Evolutionary conservation across 345 rosid genomes (phyloP).

Genomic region (Syzygium oleosum): DNA sequence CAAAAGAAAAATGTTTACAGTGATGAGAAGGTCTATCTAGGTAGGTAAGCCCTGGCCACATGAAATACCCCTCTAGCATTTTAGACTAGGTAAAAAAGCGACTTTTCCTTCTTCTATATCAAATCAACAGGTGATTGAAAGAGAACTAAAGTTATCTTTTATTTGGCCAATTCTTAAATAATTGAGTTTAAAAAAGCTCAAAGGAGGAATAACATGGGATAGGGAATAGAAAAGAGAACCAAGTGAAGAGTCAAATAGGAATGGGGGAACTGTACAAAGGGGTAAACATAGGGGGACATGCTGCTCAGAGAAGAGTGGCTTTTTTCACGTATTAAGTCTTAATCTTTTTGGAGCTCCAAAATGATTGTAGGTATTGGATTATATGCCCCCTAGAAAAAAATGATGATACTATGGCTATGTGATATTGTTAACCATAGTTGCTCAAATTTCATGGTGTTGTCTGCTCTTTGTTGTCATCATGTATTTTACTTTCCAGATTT

Average conservation of each 20-base stretch:
- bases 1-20: neutral
- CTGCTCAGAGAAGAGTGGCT: neutral
- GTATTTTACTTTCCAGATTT: neutral
- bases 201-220: neutral
- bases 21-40: neutral
- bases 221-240: neutral
- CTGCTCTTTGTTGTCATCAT: neutral
- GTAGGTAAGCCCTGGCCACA: neutral
- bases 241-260: neutral
- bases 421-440: neutral
- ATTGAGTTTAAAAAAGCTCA: neutral
- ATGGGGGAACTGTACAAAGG: neutral
- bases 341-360: neutral
- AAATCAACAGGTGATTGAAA: neutral
- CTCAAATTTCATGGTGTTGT: neutral
- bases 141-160: neutral
- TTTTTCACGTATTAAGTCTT: neutral
- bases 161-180: neutral
- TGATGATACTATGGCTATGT: neutral
- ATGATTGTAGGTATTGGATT: neutral
- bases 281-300: neutral
- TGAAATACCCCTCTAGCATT: neutral
- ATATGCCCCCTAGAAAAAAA: neutral
- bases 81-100: neutral
- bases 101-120: neutral